These are phyloP conservation scores for Dactylis glomerata DNA, from an alignment of 176 grass and related monocot species.

Conservation along the genomic window DNA sequence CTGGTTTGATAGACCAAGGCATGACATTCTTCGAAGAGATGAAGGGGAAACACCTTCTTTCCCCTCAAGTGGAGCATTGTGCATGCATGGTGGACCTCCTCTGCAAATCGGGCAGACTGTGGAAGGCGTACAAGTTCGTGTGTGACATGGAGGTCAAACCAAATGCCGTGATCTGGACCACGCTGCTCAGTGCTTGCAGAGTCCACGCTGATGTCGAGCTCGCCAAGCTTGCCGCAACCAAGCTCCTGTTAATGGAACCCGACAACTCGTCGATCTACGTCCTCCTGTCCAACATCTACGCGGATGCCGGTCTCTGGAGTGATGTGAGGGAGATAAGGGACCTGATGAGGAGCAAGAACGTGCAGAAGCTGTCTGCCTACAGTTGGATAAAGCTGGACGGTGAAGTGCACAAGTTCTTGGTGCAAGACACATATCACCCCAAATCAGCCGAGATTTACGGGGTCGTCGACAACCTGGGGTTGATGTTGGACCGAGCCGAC, in stretches of 20 bases:
- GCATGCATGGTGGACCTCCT: slow-evolving; percentile 74
- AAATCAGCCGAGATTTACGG: slow-evolving; percentile 59
- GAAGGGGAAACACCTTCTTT: slow-evolving; percentile 29
- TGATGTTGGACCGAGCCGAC: slow-evolving; percentile 36
- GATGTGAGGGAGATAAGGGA: slow-evolving; percentile 58
- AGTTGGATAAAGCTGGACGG: slow-evolving; percentile 87
- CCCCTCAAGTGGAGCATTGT: slow-evolving; percentile 82
- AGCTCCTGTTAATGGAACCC: slow-evolving; percentile 52
- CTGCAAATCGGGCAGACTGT: slow-evolving; percentile 59
- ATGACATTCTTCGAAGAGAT: slow-evolving; percentile 56
- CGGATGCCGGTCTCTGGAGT: slow-evolving; percentile 57
- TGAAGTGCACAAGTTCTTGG: slow-evolving; percentile 66
- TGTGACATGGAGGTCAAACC: slow-evolving; percentile 68
- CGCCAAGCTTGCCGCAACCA: slow-evolving; percentile 52
- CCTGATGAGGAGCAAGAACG: slow-evolving; percentile 68
- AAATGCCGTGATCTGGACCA: slow-evolving; percentile 73
- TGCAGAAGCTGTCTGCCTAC: slow-evolving; percentile 79
- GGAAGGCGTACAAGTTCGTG: slow-evolving; percentile 73
- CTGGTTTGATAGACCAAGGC: slow-evolving; percentile 67
- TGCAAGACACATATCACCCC: slow-evolving; percentile 59
- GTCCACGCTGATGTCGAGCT: slow-evolving; percentile 47
- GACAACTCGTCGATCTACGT: slow-evolving; percentile 70
- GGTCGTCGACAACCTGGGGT: slow-evolving; percentile 45
- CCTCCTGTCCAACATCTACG: slow-evolving; percentile 76
- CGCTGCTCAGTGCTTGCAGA: slow-evolving; percentile 71